A percentile compares a stretch with the other conserved stretches of the same genome.
phyloP scores from a whole-genome alignment of 768 basidiomycete genomes.

The Dacryopinax primogenitus region DNA sequence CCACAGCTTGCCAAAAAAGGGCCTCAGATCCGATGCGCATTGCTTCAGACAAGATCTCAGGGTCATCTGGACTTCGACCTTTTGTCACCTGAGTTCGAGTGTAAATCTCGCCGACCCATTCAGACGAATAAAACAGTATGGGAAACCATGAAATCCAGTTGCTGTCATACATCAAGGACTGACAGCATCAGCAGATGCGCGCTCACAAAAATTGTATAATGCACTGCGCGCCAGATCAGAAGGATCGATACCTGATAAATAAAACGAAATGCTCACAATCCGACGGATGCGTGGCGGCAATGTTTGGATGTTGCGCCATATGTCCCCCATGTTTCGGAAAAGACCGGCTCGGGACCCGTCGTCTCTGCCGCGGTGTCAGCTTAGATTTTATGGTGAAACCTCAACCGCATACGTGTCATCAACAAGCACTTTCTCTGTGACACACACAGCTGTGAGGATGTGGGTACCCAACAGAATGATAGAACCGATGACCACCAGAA shows the following conservation, averaged over 20 bases:
- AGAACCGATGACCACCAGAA: slow-evolving; percentile 62
- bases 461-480: slow-evolving; percentile 56
- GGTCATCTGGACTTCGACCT: slow-evolving; percentile 24
- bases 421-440: slow-evolving; percentile 56
- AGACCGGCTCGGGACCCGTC: slow-evolving; percentile 16
- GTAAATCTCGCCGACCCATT: slow-evolving; percentile 82
- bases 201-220: slow-evolving; percentile 69
- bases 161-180: slow-evolving; percentile 28
- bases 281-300: slow-evolving; percentile 64
- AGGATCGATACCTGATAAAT: background rate
- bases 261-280: slow-evolving; percentile 46
- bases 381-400: background rate
- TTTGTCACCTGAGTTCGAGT: slow-evolving; percentile 30
- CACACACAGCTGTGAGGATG: slow-evolving; percentile 38
- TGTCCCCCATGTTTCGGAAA: slow-evolving; percentile 38
- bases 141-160: slow-evolving; percentile 90
- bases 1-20: slow-evolving; percentile 59
- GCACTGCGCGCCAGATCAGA: slow-evolving; percentile 35
- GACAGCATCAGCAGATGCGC: background rate
- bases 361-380: background rate
- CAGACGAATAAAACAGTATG: slow-evolving; percentile 71
- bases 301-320: slow-evolving; percentile 57
- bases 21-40: slow-evolving; percentile 76
- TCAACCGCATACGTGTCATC: slow-evolving; percentile 27
- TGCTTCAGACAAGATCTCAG: slow-evolving; percentile 46